Percentiles rank a stretch among this genome's conserved stretches.
phyloP scores from a whole-genome alignment of 495 filamentous ascomycete genomes.

The Lasiosphaeris hirsuta region DNA sequence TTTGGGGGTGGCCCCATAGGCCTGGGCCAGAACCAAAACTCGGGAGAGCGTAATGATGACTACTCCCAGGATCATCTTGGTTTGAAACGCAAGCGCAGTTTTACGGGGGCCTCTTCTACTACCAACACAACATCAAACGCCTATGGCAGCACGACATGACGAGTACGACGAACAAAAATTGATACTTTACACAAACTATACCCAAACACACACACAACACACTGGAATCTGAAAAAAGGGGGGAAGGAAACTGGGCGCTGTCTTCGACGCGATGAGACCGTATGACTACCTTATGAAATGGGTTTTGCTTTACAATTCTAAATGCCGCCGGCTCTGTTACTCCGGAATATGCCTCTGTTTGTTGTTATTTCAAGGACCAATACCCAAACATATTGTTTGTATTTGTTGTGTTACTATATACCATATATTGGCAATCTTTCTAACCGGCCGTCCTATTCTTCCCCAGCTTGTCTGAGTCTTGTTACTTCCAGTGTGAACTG shows the following conservation, averaged over 20 bases:
- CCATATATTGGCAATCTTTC: neutral
- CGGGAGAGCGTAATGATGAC: slow-evolving; percentile 34
- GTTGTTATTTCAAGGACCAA: slow-evolving; percentile 7
- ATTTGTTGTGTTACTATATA: neutral
- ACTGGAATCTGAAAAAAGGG: neutral
- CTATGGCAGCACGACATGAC: slow-evolving; percentile 29
- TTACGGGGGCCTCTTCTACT: slow-evolving; percentile 23
- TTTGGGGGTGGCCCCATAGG: slow-evolving; percentile 39
- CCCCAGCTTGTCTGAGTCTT: too few relatives aligned
- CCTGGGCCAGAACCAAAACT: slow-evolving; percentile 35
- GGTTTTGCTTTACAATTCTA: neutral
- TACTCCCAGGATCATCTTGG: slow-evolving; percentile 40
- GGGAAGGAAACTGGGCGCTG: neutral
- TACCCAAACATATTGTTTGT: slow-evolving; percentile 12
- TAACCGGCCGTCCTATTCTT: too few relatives aligned
- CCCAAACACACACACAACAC: neutral
- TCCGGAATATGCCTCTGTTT: neutral
- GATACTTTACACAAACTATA: neutral
- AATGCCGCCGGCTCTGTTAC: neutral
- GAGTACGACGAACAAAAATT: neutral
- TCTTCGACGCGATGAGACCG: neutral
- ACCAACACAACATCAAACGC: slow-evolving; percentile 18
- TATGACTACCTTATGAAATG: neutral
- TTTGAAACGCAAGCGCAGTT: slow-evolving; percentile 53
- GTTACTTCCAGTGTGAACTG: too few relatives aligned